Percentiles rank a stretch among this genome's conserved stretches.
Conservation (phyloP, 495 filamentous ascomycete species). For the Daldinia decipiens region DNA sequence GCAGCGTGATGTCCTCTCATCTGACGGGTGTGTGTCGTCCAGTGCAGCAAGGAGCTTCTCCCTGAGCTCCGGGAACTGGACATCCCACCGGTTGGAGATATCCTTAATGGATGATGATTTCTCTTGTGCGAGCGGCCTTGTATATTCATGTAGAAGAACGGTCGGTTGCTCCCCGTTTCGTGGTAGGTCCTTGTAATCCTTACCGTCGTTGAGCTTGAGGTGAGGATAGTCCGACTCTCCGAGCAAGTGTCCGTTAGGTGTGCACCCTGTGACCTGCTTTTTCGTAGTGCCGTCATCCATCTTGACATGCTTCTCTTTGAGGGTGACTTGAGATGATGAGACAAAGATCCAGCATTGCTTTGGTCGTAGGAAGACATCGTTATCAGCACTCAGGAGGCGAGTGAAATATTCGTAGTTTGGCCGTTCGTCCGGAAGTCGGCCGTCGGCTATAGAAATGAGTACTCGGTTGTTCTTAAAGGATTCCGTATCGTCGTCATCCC, state of each 20-base stretch:
- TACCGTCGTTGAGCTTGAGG: conserved; percentile 56
- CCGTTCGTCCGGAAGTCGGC: conserved; percentile 56
- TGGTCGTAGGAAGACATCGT: conserved; percentile 53
- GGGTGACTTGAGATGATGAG: conserved; percentile 52
- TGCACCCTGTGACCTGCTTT: conserved; percentile 45
- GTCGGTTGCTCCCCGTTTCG: conserved; percentile 44
- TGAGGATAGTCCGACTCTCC: conserved; percentile 57
- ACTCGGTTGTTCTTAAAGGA: conserved; percentile 65
- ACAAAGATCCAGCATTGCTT: conserved; percentile 60
- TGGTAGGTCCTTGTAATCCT: conserved; percentile 49
- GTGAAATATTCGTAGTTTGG: conserved; percentile 63
- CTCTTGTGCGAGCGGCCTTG: conserved; percentile 53
- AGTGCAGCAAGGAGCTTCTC: conserved; percentile 52
- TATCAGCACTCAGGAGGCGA: conserved; percentile 54
- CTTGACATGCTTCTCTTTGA: conserved; percentile 49
- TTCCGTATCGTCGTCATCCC: conserved; percentile 55
- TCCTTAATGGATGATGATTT: conserved; percentile 56
- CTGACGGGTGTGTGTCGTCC: conserved; percentile 46
- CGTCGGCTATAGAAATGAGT: conserved; percentile 61
- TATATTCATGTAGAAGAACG: conserved; percentile 60
- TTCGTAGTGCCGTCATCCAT: conserved; percentile 46
- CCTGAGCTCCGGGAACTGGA: conserved; percentile 56
- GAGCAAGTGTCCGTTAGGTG: conserved; percentile 51
- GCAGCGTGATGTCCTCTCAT: conserved; percentile 47
- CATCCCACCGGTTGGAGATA: conserved; percentile 54